Percentiles rank a stretch among this genome's conserved stretches.
Evolutionary conservation across 805 yeast genomes (phyloP).

Genomic region (Saccharomycopsis babjevae): DNA sequence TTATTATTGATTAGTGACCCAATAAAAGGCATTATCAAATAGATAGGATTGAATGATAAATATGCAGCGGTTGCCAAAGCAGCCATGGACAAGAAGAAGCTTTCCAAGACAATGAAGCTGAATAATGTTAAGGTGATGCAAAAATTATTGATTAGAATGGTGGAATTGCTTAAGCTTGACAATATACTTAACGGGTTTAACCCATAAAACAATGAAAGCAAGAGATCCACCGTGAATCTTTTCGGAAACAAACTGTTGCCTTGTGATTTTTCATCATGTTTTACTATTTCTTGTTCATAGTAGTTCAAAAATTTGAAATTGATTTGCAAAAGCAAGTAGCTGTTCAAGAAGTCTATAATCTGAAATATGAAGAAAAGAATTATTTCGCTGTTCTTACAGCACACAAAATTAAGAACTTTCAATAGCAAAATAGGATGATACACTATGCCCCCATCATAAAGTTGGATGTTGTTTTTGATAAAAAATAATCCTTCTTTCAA

Average conservation of each 20-base stretch:
- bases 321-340: slow-evolving; percentile 41
- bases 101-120: slow-evolving; percentile 29
- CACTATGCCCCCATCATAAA: slow-evolving; percentile 78
- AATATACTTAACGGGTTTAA: slow-evolving; percentile 75
- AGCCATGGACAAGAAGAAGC: slow-evolving; percentile 34
- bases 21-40: slow-evolving; percentile 42
- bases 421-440: slow-evolving; percentile 78
- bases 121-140: slow-evolving; percentile 38
- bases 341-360: slow-evolving; percentile 46
- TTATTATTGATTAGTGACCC: slow-evolving; percentile 22
- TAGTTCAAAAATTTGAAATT: slow-evolving; percentile 27
- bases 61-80: slow-evolving; percentile 55
- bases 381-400: slow-evolving; percentile 5
- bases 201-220: slow-evolving; percentile 50
- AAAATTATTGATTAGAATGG: slow-evolving; percentile 51
- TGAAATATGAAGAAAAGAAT: slow-evolving; percentile 35
- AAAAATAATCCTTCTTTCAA: slow-evolving; percentile 61
- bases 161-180: slow-evolving; percentile 59
- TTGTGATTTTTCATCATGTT: background rate
- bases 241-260: background rate
- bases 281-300: slow-evolving; percentile 16
- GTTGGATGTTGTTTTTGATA: slow-evolving; percentile 42
- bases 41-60: slow-evolving; percentile 32
- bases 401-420: slow-evolving; percentile 28
- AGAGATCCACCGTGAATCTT: slow-evolving; percentile 24